Percentiles rank a stretch among this genome's conserved stretches.
Evolutionary conservation across 345 rosid genomes (phyloP).

Genomic region (Eutrema yunnanense): DNA sequence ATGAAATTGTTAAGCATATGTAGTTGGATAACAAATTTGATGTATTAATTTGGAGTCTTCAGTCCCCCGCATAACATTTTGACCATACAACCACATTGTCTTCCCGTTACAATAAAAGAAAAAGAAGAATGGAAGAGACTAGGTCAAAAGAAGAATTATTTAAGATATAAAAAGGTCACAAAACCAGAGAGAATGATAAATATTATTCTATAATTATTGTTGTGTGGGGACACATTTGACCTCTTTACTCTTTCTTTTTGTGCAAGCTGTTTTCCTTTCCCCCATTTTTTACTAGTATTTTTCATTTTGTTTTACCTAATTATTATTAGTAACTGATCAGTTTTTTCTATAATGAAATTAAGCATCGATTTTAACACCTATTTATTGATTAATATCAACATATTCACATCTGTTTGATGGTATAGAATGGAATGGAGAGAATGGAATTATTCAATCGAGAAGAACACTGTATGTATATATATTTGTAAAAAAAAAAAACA

Average conservation of each 20-base stretch:
- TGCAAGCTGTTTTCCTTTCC: constrained; percentile 61
- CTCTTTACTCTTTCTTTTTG: constrained; percentile 37
- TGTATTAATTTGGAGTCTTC: not conserved
- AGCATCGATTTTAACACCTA: constrained; percentile 1
- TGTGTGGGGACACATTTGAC: constrained; percentile 44
- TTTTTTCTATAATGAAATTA: not conserved
- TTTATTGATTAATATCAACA: not conserved
- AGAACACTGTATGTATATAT: not conserved
- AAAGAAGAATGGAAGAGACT: constrained; percentile 21
- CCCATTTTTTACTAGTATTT: not conserved
- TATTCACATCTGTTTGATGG: constrained; percentile 12
- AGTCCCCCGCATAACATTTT: not conserved
- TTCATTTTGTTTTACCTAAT: not conserved
- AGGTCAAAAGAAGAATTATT: constrained; percentile 40
- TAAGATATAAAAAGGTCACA: constrained; percentile 21
- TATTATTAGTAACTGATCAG: too few relatives aligned
- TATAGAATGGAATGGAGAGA: not conserved
- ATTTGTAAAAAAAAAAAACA: not conserved
- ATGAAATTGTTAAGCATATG: not conserved
- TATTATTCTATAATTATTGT: constrained; percentile 61
- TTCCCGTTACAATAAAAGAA: constrained; percentile 12
- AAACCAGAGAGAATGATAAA: constrained; percentile 33
- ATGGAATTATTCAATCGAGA: not conserved
- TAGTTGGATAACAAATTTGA: not conserved
- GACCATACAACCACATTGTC: constrained; percentile 3